Percentiles rank a stretch among this genome's conserved stretches.
phyloP scores from a whole-genome alignment of 169 alveolate genomes.

The Plasmodium sp. region DNA sequence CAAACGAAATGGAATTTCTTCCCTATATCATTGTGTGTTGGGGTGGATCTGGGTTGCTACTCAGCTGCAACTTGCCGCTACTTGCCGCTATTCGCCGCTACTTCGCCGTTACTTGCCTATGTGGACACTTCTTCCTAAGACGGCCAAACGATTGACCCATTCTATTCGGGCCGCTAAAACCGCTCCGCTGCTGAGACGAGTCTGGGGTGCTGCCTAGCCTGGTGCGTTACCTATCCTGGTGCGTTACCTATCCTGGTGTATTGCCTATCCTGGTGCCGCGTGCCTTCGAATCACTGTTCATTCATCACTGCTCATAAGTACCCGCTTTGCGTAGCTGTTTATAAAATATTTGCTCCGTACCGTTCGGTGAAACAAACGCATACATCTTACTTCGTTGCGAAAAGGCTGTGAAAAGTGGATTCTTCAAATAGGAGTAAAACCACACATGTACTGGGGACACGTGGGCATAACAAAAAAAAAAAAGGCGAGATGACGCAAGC shows the following conservation, averaged over 20 bases:
- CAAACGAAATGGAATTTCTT: not conserved
- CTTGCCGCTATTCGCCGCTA: not conserved
- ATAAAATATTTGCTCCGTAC: not conserved
- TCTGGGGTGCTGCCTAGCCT: too few species aligned
- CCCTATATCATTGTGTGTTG: not conserved
- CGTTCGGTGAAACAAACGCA: not conserved
- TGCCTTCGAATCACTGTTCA: not conserved
- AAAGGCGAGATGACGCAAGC: not conserved
- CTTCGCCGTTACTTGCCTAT: not conserved
- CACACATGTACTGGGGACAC: not conserved
- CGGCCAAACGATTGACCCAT: not conserved
- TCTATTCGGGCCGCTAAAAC: not conserved
- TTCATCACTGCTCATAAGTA: not conserved
- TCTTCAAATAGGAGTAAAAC: not conserved
- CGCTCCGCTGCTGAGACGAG: not conserved
- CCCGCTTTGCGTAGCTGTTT: not conserved
- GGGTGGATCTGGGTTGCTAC: not conserved
- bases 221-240: not conserved
- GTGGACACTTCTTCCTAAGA: not conserved
- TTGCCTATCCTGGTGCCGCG: not conserved
- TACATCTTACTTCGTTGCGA: not conserved
- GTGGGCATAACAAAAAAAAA: not conserved
- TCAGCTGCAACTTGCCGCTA: not conserved
- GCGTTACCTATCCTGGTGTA: not conserved
- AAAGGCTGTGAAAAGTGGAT: not conserved